Evolutionary conservation across 805 yeast species (phyloP).

Genomic region (Candida maris): DNA sequence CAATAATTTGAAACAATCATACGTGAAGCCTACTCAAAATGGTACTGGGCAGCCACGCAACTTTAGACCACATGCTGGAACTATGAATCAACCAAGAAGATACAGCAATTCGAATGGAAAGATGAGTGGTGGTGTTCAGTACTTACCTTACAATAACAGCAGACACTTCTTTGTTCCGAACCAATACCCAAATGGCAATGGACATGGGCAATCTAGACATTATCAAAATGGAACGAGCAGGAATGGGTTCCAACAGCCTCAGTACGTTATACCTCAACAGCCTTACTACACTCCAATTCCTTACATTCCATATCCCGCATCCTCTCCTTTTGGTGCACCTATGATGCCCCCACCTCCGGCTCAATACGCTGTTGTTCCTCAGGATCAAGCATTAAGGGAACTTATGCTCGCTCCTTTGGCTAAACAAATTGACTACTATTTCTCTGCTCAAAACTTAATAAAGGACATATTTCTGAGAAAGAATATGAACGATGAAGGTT

Average conservation of each 20-base stretch:
- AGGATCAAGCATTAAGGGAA: slow-evolving; percentile 19
- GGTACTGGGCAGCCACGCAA: slow-evolving; percentile 21
- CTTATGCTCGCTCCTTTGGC: slow-evolving; percentile 26
- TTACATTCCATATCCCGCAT: slow-evolving; percentile 21
- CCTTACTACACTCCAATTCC: slow-evolving; percentile 24
- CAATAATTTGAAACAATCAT: slow-evolving; percentile 8
- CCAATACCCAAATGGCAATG: slow-evolving; percentile 17
- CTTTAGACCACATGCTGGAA: slow-evolving; percentile 19
- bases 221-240: slow-evolving; percentile 13
- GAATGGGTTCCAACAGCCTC: slow-evolving; percentile 19
- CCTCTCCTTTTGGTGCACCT: slow-evolving; percentile 16
- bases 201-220: slow-evolving; percentile 14
- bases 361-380: slow-evolving; percentile 17
- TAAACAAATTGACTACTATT: slow-evolving; percentile 83
- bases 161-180: slow-evolving; percentile 22
- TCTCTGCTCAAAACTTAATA: slow-evolving; percentile 79
- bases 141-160: slow-evolving; percentile 19
- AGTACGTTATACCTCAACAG: slow-evolving; percentile 21
- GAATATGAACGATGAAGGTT: slow-evolving; percentile 76
- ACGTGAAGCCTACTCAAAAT: slow-evolving; percentile 13
- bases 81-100: slow-evolving; percentile 16
- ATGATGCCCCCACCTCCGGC: slow-evolving; percentile 17
- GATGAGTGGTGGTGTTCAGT: slow-evolving; percentile 18
- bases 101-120: slow-evolving; percentile 22
- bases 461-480: slow-evolving; percentile 81